Evolutionary conservation across 2,329 filamentous ascomycete species (phyloP), one percentile per base, ranked within the genome.

Genomic region (Akanthomyces dipterigenus): DNA sequence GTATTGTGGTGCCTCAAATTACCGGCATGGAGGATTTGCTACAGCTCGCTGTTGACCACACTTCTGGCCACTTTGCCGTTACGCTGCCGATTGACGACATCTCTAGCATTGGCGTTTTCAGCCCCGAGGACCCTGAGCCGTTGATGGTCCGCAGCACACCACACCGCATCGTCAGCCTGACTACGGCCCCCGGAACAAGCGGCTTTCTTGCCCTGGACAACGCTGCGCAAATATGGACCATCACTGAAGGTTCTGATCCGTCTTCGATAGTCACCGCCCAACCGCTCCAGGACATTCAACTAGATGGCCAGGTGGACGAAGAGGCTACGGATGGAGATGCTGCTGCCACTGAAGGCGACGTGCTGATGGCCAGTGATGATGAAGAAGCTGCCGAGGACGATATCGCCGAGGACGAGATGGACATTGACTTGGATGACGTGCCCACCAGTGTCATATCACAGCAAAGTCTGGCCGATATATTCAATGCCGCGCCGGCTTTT

Each of bases 141-240:
- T 73, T 90, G 38, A 81, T 86, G 45, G 76, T 86, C 67, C 77
- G 84, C 64, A 78, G 76, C 31, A 82, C 83, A 11, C 77, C 83
- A 3, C 78, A 81, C 61, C 76, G 84, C 24, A 83, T 91, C 12
- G 84, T 88, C 24, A 85, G 88, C 14, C 74, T 96, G 1, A 76
- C 91, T 2, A 81, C 90, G 3, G 81, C 84, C 22, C 78, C 82
- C 14, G 80, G 80, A 22, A 83, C 85, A 2, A 86, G 84, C 50
- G 91, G 91, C 5, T 96, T 91, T 71, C 77, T 95, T 43, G 76
- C 88, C 11, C 74, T 96, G 6, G 91, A 96, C 70, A 82, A 88
- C n/a, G 80, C 84, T 0, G 90, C 91, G 16, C 88, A 90, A 68
- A 78, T 96, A 43, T 86, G 85, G 76, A 83, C 82, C 31, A 70